Evolutionary conservation across 768 basidiomycete genomes (phyloP).

Genomic region (Phylloporus sp.): DNA sequence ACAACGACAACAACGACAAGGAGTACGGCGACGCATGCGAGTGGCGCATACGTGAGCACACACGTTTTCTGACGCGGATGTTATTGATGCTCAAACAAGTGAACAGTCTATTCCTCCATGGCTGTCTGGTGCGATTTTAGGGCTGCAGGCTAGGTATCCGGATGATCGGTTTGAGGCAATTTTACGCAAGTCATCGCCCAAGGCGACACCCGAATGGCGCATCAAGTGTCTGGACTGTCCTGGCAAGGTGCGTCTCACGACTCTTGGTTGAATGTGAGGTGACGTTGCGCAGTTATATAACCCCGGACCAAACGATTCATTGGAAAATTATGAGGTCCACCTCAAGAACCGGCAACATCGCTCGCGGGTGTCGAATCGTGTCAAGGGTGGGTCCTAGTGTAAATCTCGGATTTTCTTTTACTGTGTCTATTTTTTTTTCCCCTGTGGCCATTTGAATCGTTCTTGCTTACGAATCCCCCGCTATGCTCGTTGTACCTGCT

Average conservation of each 20-base stretch:
- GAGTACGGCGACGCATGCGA: slow-evolving; percentile 6
- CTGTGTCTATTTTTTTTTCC: neutral
- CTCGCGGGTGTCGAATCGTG: slow-evolving; percentile 62
- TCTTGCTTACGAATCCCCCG: slow-evolving; percentile 19
- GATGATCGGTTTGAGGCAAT: slow-evolving; percentile 83
- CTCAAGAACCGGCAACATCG: slow-evolving; percentile 82
- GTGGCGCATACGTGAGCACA: slow-evolving; percentile 26
- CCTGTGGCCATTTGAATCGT: slow-evolving; percentile 14
- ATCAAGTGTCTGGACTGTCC: slow-evolving; percentile 91
- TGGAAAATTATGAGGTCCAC: slow-evolving; percentile 91
- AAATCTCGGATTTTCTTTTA: slow-evolving; percentile 7
- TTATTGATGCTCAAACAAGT: slow-evolving; percentile 34
- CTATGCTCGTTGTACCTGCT: slow-evolving; percentile 27
- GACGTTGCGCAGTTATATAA: slow-evolving; percentile 65
- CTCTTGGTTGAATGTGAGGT: neutral
- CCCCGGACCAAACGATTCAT: slow-evolving; percentile 81
- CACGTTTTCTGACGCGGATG: slow-evolving; percentile 19
- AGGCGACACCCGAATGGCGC: slow-evolving; percentile 76
- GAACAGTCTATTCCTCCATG: slow-evolving; percentile 56
- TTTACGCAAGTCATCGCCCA: slow-evolving; percentile 52
- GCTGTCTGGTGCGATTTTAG: slow-evolving; percentile 63
- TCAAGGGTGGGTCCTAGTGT: slow-evolving; percentile 21
- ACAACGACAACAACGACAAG: slow-evolving; percentile 5
- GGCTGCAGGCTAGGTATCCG: slow-evolving; percentile 68
- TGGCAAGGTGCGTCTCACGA: slow-evolving; percentile 60